A percentile compares a stretch with the other conserved stretches of the same genome.
These are phyloP conservation scores for Panaeolus papilionaceus DNA, from an alignment of 768 basidiomycete species.

Conservation along the genomic window DNA sequence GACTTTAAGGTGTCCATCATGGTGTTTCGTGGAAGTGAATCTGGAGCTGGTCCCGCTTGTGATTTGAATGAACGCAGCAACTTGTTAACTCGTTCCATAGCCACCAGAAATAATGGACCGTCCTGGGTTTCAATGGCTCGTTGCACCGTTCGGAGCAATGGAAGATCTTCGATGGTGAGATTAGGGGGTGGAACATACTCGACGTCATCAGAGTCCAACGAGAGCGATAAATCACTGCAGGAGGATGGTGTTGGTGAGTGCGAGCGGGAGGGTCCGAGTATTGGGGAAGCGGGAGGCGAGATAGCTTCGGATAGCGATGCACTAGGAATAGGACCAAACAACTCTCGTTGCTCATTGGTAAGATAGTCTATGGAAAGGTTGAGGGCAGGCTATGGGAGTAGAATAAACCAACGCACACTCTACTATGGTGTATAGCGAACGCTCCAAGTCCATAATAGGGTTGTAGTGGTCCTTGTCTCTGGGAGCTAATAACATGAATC, in stretches of 20 bases:
- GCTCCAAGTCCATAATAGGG: slow-evolving; percentile 81
- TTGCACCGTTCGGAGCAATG: slow-evolving; percentile 63
- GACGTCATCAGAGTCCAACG: slow-evolving; percentile 31
- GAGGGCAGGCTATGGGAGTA: neutral
- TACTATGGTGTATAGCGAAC: slow-evolving; percentile 72
- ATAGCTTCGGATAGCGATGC: slow-evolving; percentile 49
- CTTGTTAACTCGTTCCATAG: slow-evolving; percentile 66
- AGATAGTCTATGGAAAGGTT: slow-evolving; percentile 58
- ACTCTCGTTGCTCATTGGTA: slow-evolving; percentile 63
- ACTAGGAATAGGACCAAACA: slow-evolving; percentile 72
- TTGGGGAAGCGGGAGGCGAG: slow-evolving; percentile 40
- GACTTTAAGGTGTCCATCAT: slow-evolving; percentile 52
- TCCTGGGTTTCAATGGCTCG: slow-evolving; percentile 73
- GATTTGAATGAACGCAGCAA: slow-evolving; percentile 72
- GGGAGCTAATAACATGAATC: slow-evolving; percentile 79
- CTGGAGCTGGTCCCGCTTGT: slow-evolving; percentile 58
- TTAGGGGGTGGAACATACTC: slow-evolving; percentile 1
- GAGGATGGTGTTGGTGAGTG: slow-evolving; percentile 44
- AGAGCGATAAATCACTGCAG: slow-evolving; percentile 37
- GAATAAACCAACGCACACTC: slow-evolving; percentile 54
- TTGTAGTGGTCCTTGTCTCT: slow-evolving; percentile 89
- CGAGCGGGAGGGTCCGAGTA: slow-evolving; percentile 37
- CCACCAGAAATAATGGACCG: slow-evolving; percentile 72
- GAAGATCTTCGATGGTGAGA: slow-evolving; percentile 30
- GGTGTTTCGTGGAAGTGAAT: slow-evolving; percentile 55